phyloP scores from a whole-genome alignment of 306 rosid species.

The Senna tora region DNA sequence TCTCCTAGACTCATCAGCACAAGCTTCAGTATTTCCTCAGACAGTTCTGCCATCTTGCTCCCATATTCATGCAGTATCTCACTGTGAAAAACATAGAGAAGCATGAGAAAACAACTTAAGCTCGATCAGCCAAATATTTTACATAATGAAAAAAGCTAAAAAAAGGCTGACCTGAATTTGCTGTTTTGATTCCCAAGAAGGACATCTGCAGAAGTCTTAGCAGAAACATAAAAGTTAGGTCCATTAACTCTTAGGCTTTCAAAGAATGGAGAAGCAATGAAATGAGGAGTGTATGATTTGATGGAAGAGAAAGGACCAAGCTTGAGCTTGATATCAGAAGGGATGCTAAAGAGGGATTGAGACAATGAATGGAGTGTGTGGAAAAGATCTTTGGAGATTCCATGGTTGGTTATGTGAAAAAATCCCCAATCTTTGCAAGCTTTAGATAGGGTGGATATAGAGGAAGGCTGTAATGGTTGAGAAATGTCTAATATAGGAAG shows the following conservation, averaged over 20 bases:
- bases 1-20: conserved; percentile 69
- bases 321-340: conserved; percentile 78
- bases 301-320: conserved; percentile 86
- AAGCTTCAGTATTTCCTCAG: conserved; percentile 60
- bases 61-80: conserved; percentile 86
- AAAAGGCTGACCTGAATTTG: conserved; percentile 64
- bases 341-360: conserved; percentile 63
- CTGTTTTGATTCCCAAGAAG: conserved; percentile 57
- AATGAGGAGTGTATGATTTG: conserved; percentile 84
- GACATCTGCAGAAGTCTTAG: conserved; percentile 66
- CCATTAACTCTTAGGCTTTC: conserved; percentile 89
- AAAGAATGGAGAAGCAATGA: conserved; percentile 97
- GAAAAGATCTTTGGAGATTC: conserved; percentile 77
- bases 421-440: conserved; percentile 93
- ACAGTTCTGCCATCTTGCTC: conserved; percentile 75
- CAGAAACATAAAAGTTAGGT: conserved; percentile 75
- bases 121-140: neutral
- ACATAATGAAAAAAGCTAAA: neutral
- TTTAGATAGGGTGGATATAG: conserved; percentile 62
- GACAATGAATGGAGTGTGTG: conserved; percentile 58
- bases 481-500: conserved; percentile 89
- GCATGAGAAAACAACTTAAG: neutral
- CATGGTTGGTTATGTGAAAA: conserved; percentile 90
- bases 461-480: conserved; percentile 62
- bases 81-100: conserved; percentile 43